Base-by-base conservation (phyloP, 1,284 basidiomycete genomes). In the Pseudozyma pruni region DNA sequence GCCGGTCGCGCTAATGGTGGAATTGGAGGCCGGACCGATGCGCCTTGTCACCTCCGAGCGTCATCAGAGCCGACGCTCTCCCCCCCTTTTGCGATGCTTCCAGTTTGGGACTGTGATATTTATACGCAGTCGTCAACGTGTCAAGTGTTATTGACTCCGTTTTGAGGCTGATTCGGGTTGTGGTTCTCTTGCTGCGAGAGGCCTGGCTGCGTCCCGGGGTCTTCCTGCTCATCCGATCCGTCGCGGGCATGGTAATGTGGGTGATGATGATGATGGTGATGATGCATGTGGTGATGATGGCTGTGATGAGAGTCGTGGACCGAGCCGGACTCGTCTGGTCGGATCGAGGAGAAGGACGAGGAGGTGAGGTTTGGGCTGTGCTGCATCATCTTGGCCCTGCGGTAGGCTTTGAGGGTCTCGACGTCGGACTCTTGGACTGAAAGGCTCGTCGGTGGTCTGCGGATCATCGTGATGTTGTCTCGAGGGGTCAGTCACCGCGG, bases 141-240 rank as follows among this genome's bases (percentile, higher is more conserved):
- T 64, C 62, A 66, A 7, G 56, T 55, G 25, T 55, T 58, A 42
- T 40, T 57, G 23, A 16, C 20, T 11, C 33, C 46, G 29, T 55
- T 56, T 20, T 38, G 44, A 1, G 52, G 44, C 29, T 68, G 64
- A 19, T 68, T 68, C 16, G 67, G 67, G n/a, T 70, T 64, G 34
- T 70, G 67, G 23, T 71, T 71, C 37, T 71, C 68, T 44, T 71
- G 68, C 62, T 71, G 68, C 20, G 62, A 62, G 3, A 71, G 47
- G 22, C 58, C 68, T 4, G 62, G 68, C 40, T 66, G 68, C 0
- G 62, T 66, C 11, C 54, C 68, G 0, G 58, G 58, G 27, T 62
- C 62, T 9, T 61, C 50, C 10, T 47, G 57, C 27, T 64, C 61
- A n/a, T 60, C 56, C 11, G 35, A 34, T 9, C 33, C 44, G 16